Base-by-base conservation (phyloP, 176 grass and related monocot species). In the Eragrostis nindensis region DNA sequence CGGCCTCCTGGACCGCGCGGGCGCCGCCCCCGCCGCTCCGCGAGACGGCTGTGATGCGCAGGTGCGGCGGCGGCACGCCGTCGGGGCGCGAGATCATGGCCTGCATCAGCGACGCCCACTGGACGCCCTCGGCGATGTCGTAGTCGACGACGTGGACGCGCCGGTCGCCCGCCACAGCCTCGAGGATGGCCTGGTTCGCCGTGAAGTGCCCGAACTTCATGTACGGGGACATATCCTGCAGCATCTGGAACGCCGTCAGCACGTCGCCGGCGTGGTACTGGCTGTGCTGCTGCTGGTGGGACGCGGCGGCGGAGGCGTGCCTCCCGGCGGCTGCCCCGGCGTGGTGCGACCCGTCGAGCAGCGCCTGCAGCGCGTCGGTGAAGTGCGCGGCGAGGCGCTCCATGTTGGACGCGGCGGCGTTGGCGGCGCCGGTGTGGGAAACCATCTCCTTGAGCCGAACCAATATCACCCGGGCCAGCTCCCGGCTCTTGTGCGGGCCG, bases 381-480 rank as follows among this genome's bases (percentile, higher is more conserved):
- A 94, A 94, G 88, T 94, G 75, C 65, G 75, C 45, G 21, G 91
- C 82, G 70, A 94, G 88, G 75, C 91, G 91, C 88, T 94, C 91
- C 79, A 90, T 94, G 82, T 87, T 86, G 79, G 82, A 86, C n/a
- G 71, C 82, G 22, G 79, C 74, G 59, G 57, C 80, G 84, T 38
- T 57, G 49, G 54, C 69, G 62, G 64, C 75, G 80, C 24, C 59
- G 84, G 79, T 26, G 26, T n/a, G 17, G 62, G 91, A 86, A 29
- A 83, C 85, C 88, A 94, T 88, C 74, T 90, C 88, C 85, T 94
- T 94, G 88, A 94, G 91, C 91, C 91, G 91, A 94, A 94, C 88
- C 91, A 94, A 94, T 94, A 94, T 94, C 91, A 94, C 91, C 77
- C 88, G 88, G 6, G 91, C 85, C 55, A 94, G 85, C 79, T 94